Evolutionary conservation across 1,139 yeast species (phyloP).

Genomic region (Suhomyces chickasaworum): DNA sequence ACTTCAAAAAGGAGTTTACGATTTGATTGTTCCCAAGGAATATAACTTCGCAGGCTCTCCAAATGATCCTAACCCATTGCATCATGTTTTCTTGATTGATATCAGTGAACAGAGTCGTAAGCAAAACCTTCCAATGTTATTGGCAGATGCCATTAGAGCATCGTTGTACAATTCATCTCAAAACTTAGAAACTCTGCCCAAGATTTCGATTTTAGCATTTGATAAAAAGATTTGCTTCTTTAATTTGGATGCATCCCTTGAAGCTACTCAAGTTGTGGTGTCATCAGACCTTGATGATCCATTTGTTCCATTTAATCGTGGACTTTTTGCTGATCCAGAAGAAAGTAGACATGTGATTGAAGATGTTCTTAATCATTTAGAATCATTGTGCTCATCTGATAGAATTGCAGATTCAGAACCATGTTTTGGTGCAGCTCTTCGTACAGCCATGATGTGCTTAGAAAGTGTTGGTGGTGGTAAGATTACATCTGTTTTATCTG

Average conservation of each 20-base stretch:
- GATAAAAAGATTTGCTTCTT: conserved; percentile 76
- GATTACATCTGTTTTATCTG: conserved; percentile 65
- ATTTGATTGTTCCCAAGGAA: conserved; percentile 72
- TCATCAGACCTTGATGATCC: conserved; percentile 78
- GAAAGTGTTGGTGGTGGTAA: conserved; percentile 76
- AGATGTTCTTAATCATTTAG: conserved; percentile 65
- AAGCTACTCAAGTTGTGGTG: conserved; percentile 64
- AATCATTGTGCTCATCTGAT: conserved; percentile 41
- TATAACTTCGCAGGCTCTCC: conserved; percentile 56
- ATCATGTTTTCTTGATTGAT: conserved; percentile 79
- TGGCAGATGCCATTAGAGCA: conserved; percentile 73
- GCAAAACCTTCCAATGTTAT: conserved; percentile 63
- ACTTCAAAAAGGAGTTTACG: conserved; percentile 81
- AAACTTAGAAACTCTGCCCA: conserved; percentile 17
- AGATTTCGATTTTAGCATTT: conserved; percentile 71
- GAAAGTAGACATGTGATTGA: conserved; percentile 67
- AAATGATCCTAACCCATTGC: conserved; percentile 44
- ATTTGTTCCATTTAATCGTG: conserved; percentile 77
- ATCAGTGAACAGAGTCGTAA: conserved; percentile 64
- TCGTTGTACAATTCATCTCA: conserved; percentile 41
- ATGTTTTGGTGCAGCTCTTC: conserved; percentile 77
- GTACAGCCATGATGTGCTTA: conserved; percentile 69
- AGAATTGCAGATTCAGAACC: conserved; percentile 60
- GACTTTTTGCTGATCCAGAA: conserved; percentile 78
- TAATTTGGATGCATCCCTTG: conserved; percentile 59